Conservation (phyloP, 306 rosid genomes). For the Dryas alaskensis region DNA sequence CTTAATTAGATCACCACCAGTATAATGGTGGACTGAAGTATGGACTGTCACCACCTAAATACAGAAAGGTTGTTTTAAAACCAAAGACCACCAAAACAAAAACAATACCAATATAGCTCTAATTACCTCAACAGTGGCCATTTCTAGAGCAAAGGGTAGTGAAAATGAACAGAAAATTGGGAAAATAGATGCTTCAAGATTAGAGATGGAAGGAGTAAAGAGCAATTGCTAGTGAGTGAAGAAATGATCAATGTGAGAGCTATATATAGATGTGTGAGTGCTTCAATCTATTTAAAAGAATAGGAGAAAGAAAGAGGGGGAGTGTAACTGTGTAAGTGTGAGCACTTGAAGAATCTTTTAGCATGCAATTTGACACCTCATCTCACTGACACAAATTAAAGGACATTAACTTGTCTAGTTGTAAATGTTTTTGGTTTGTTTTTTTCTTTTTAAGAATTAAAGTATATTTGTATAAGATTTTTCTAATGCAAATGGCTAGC, state of each 20-base stretch:
- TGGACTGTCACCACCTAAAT: neutral
- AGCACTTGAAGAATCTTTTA: constrained; percentile 56
- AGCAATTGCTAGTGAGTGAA: constrained; percentile 40
- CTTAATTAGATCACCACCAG: too few relatives aligned
- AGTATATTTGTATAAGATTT: constrained; percentile 9
- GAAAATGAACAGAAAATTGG: constrained; percentile 16
- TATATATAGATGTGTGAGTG: constrained; percentile 54
- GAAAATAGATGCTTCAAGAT: neutral
- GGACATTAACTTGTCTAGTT: constrained; percentile 50
- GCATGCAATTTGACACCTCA: constrained; percentile 43
- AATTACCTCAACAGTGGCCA: constrained; percentile 92
- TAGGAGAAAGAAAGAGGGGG: neutral
- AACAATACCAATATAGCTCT: neutral
- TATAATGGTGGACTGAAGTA: too few relatives aligned
- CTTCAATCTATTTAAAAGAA: neutral
- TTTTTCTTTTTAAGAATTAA: neutral
- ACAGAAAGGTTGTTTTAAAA: neutral
- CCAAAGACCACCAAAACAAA: neutral
- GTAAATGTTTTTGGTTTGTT: constrained; percentile 40
- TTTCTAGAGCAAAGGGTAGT: constrained; percentile 39
- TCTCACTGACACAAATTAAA: constrained; percentile 51
- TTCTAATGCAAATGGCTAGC: neutral
- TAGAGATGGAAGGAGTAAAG: neutral
- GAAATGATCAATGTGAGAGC: constrained; percentile 39
- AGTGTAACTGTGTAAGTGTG: neutral